Percentiles rank a stretch among this genome's conserved stretches.
phyloP scores from a whole-genome alignment of 2,329 filamentous ascomycete species.

The Monosporascus sp. region DNA sequence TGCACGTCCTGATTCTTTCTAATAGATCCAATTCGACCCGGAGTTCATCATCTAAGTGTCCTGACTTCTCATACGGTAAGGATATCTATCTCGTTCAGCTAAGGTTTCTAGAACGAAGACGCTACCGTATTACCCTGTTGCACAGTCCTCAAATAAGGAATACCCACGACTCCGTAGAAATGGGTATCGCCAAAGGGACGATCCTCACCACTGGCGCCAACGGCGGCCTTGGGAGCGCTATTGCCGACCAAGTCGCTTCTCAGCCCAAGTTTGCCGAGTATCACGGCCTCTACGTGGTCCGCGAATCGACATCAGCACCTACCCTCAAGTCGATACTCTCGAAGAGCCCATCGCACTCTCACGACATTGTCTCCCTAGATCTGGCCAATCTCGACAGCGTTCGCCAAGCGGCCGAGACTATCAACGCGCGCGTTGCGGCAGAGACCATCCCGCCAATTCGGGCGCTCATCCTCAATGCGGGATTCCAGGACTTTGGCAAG shows the following conservation, averaged over 20 bases:
- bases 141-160: too few species aligned
- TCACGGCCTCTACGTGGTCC: conserved; percentile 8
- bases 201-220: too few species aligned
- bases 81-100: background rate
- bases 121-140: too few species aligned
- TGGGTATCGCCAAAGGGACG: conserved; percentile 7
- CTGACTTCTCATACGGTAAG: background rate
- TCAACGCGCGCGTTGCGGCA: conserved; percentile 8
- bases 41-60: too few species aligned
- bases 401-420: conserved; percentile 1
- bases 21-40: too few species aligned
- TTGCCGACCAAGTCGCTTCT: conserved; percentile 2
- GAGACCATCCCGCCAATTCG: conserved; percentile 32
- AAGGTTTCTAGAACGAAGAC: background rate
- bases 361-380: conserved; percentile 8
- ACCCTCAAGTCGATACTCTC: background rate
- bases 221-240: too few species aligned
- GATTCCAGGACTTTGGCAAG: conserved; percentile 16
- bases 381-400: conserved; percentile 7
- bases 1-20: too few species aligned
- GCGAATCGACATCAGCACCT: background rate
- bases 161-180: background rate
- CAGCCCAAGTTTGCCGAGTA: conserved; percentile 2
- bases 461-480: conserved; percentile 33
- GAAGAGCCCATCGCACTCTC: conserved; percentile 1